Conservation (phyloP, 176 grass and related monocot species). For the Saccharum spontaneum region DNA sequence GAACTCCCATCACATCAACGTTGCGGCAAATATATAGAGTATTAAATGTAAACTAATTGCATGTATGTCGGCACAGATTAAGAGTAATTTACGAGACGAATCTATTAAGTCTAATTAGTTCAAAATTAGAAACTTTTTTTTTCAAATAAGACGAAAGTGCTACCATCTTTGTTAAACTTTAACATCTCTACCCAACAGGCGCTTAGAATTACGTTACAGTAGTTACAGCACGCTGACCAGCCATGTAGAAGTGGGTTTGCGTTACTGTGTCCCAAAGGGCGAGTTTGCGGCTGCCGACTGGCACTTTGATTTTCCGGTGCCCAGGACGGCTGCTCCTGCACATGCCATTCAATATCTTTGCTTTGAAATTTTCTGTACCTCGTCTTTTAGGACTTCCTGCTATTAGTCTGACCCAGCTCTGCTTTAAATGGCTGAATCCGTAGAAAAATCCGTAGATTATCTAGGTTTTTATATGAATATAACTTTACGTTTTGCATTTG, state of each 20-base stretch:
- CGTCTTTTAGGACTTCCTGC: background rate
- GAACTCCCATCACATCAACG: too few species aligned
- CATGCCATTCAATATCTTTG: background rate
- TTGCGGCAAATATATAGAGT: too few species aligned
- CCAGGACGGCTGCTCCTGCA: background rate
- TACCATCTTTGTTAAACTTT: too few species aligned
- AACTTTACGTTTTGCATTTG: background rate
- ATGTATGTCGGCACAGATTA: too few species aligned
- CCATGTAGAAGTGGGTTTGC: background rate
- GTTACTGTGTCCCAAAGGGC: background rate
- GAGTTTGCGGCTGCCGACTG: background rate
- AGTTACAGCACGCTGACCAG: background rate
- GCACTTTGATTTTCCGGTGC: background rate
- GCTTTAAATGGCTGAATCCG: background rate
- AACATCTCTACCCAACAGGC: too few species aligned
- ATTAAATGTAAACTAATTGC: too few species aligned
- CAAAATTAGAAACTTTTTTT: too few species aligned
- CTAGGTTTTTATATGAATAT: conserved; percentile 15
- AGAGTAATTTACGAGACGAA: too few species aligned
- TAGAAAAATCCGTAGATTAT: background rate
- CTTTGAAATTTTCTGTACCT: background rate
- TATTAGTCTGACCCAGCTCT: background rate
- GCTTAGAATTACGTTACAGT: too few species aligned
- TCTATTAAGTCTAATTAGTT: too few species aligned
- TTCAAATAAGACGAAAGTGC: too few species aligned